Conservation (phyloP, 805 yeast species). For the Cyberlindnera americana region DNA sequence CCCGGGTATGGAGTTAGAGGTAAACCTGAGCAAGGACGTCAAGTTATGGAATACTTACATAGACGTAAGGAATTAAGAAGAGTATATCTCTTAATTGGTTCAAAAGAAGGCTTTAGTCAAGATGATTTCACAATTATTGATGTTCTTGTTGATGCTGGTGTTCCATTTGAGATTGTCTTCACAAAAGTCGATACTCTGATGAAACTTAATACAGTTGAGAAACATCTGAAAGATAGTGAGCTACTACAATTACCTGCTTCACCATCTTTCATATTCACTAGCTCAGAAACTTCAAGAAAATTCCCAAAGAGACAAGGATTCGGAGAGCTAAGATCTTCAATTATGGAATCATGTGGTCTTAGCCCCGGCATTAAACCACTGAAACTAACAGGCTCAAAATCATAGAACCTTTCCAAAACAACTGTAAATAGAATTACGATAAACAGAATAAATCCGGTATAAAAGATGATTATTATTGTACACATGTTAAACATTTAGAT, state of each 20-base stretch:
- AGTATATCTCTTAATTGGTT: conserved; percentile 60
- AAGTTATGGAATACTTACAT: conserved; percentile 59
- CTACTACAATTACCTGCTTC: conserved; percentile 40
- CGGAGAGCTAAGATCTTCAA: conserved; percentile 45
- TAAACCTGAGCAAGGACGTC: conserved; percentile 60
- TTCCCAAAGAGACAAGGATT: conserved; percentile 46
- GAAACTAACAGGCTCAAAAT: conserved; percentile 7
- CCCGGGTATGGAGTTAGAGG: conserved; percentile 90
- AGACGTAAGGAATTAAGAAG: conserved; percentile 51
- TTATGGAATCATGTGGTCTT: conserved; percentile 52
- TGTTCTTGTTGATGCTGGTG: conserved; percentile 48
- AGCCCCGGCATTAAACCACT: conserved; percentile 24
- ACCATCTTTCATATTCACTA: conserved; percentile 47
- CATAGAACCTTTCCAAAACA: background rate
- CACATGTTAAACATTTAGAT: conserved; percentile 9
- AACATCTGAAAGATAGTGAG: conserved; percentile 35
- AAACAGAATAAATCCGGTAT: background rate
- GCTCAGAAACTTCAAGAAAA: conserved; percentile 38
- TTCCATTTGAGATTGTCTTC: conserved; percentile 69
- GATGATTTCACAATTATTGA: conserved; percentile 54
- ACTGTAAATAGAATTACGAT: background rate
- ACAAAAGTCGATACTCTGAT: conserved; percentile 69
- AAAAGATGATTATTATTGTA: conserved; percentile 15
- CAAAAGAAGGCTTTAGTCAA: conserved; percentile 53
- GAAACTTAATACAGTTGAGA: conserved; percentile 35